These are phyloP conservation scores for Triticum turgidum DNA, from an alignment of 176 grass and related monocot species.

Conservation along the genomic window DNA sequence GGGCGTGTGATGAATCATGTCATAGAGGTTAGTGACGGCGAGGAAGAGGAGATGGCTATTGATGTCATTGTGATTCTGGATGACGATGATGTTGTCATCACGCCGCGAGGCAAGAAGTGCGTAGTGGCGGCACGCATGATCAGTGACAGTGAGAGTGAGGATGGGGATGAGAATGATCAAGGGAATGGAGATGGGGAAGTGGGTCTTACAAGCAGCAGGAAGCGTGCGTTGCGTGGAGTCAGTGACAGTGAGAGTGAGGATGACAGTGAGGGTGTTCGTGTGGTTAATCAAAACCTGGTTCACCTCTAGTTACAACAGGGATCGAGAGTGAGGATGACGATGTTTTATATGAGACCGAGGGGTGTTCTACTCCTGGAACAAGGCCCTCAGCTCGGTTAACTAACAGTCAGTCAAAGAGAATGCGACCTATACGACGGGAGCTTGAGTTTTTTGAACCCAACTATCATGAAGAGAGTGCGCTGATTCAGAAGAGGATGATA, in stretches of 20 bases:
- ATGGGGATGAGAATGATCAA: neutral
- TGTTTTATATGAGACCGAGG: neutral
- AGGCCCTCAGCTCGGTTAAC: slow-evolving; percentile 36
- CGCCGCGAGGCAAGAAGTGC: slow-evolving; percentile 4
- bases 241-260: slow-evolving; percentile 51
- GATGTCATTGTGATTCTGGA: slow-evolving; percentile 4
- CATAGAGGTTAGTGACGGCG: slow-evolving; percentile 34
- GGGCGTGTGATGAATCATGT: neutral
- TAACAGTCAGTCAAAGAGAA: slow-evolving; percentile 21
- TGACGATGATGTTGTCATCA: slow-evolving; percentile 6
- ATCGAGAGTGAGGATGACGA: slow-evolving; percentile 17
- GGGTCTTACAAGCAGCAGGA: slow-evolving; percentile 24
- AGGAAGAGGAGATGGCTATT: slow-evolving; percentile 11
- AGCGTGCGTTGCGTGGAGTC: slow-evolving; percentile 11
- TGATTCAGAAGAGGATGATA: slow-evolving; percentile 42
- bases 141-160: slow-evolving; percentile 21
- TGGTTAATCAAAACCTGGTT: neutral
- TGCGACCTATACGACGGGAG: neutral
- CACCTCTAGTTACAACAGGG: neutral
- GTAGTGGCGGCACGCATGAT: neutral
- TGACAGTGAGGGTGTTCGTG: neutral
- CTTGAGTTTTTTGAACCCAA: slow-evolving; percentile 42
- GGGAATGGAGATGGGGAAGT: neutral
- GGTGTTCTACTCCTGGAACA: slow-evolving; percentile 11
- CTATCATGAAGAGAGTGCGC: slow-evolving; percentile 37